phyloP scores from a whole-genome alignment of 2,329 filamentous ascomycete genomes.

The Penicillium sp. region DNA sequence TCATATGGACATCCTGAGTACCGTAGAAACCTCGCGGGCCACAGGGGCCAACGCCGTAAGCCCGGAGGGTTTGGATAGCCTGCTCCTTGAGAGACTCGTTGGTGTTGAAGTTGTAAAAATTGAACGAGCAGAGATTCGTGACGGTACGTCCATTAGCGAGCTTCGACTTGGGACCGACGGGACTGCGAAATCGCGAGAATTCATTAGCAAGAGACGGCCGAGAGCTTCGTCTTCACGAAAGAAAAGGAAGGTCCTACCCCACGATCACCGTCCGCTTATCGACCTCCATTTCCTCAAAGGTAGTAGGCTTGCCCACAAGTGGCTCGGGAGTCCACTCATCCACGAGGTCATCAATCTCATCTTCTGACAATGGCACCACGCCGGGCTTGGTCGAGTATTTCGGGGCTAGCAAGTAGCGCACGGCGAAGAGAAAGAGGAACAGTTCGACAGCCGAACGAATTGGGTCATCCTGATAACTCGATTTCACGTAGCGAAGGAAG shows the following conservation, averaged over 20 bases:
- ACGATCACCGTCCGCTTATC: constrained; percentile 84
- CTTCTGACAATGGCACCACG: constrained; percentile 81
- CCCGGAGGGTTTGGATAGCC: constrained; percentile 86
- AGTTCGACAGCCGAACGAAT: constrained; percentile 90
- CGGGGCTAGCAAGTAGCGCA: constrained; percentile 84
- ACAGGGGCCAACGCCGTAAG: constrained; percentile 93
- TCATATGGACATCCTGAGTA: constrained; percentile 96
- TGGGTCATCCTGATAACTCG: constrained; percentile 95
- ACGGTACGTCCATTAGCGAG: constrained; percentile 84
- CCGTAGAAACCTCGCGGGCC: constrained; percentile 97
- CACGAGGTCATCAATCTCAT: constrained; percentile 95
- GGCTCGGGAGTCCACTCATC: constrained; percentile 96
- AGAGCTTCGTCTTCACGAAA: neutral
- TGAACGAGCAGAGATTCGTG: constrained; percentile 88
- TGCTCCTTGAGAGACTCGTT: constrained; percentile 93
- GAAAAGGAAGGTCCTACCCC: constrained; percentile 54
- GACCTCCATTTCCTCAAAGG: constrained; percentile 72
- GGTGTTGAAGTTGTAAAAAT: constrained; percentile 94
- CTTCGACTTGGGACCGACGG: constrained; percentile 85
- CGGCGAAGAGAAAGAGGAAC: constrained; percentile 88
- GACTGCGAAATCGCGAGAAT: constrained; percentile 48
- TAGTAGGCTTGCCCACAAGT: constrained; percentile 67
- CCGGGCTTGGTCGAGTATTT: constrained; percentile 91
- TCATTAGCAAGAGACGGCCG: constrained; percentile 8
- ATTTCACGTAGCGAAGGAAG: constrained; percentile 88